A percentile compares a stretch with the other conserved stretches of the same genome.
These are phyloP conservation scores for Tricholoma matsutake DNA, from an alignment of 768 basidiomycete genomes.

Conservation along the genomic window DNA sequence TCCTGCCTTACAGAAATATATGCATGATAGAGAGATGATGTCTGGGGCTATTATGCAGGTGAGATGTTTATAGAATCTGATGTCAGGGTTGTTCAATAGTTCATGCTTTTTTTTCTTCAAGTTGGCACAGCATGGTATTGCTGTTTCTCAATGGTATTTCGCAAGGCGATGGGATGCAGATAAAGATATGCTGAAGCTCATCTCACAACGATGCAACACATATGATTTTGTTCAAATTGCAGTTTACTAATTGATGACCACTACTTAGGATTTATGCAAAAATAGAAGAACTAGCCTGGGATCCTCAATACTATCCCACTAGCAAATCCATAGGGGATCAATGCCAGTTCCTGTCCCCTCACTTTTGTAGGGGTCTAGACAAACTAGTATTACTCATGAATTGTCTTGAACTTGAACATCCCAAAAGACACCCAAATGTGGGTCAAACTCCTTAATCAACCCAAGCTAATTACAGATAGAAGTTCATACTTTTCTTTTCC, in stretches of 20 bases:
- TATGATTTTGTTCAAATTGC: too few species aligned
- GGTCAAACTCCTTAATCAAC: too few species aligned
- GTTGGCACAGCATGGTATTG: too few species aligned
- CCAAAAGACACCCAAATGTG: not conserved
- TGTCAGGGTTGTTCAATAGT: not conserved
- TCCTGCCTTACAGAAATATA: not conserved
- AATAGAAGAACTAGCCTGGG: not conserved
- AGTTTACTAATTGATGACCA: too few species aligned
- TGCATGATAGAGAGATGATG: not conserved
- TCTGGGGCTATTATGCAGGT: not conserved
- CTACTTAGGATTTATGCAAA: not conserved
- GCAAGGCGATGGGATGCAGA: too few species aligned
- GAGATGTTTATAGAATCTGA: not conserved
- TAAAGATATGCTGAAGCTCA: too few species aligned
- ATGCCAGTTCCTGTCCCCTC: too few species aligned
- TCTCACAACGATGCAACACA: too few species aligned
- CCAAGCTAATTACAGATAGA: not conserved
- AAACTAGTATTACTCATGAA: not conserved
- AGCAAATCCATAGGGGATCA: too few species aligned
- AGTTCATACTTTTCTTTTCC: not conserved
- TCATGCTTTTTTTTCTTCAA: too few species aligned
- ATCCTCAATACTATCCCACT: not conserved
- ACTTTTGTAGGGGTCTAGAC: too few species aligned
- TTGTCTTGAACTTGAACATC: not conserved
- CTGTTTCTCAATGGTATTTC: too few species aligned